Conservation (phyloP, 2,329 filamentous ascomycete species). For the Karstenula rhodostoma region DNA sequence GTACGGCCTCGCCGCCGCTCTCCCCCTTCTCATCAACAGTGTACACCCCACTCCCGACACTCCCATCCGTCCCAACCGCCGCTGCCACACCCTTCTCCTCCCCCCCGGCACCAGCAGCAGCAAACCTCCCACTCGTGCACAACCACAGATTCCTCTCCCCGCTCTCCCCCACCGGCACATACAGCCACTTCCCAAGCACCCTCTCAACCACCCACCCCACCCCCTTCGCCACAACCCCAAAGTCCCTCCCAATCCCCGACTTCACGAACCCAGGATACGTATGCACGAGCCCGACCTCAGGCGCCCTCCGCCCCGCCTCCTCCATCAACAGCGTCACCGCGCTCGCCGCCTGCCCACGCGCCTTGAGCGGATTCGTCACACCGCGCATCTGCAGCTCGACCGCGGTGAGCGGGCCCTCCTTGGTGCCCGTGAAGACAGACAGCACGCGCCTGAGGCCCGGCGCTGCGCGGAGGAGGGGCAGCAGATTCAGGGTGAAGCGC, state of each 20-base stretch:
- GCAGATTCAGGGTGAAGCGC: slow-evolving; percentile 26
- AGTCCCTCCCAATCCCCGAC: slow-evolving; percentile 29
- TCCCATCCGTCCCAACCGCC: slow-evolving; percentile 37
- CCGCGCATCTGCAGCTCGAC: slow-evolving; percentile 32
- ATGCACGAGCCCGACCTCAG: slow-evolving; percentile 39
- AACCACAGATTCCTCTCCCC: slow-evolving; percentile 49
- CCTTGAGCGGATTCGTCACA: slow-evolving; percentile 16
- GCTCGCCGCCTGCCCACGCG: slow-evolving; percentile 30
- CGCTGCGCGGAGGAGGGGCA: slow-evolving; percentile 36
- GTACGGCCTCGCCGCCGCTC: slow-evolving; percentile 31
- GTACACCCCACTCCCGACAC: slow-evolving; percentile 45
- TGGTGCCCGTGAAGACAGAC: slow-evolving; percentile 30
- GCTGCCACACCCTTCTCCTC: slow-evolving; percentile 22
- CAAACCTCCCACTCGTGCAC: slow-evolving; percentile 46
- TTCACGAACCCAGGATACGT: slow-evolving; percentile 39
- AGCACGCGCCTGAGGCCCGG: slow-evolving; percentile 17
- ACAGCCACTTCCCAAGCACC: slow-evolving; percentile 27
- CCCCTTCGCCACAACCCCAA: slow-evolving; percentile 13
- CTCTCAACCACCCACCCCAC: slow-evolving; percentile 18
- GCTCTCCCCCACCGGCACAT: slow-evolving; percentile 35
- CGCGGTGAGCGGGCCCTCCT: slow-evolving; percentile 34
- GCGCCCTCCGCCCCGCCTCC: slow-evolving; percentile 25
- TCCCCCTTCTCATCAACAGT: slow-evolving; percentile 38
- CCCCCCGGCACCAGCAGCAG: slow-evolving; percentile 30
- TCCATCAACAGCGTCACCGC: slow-evolving; percentile 38